Conservation (phyloP, 257 asterid species). For the Solanum sejunctum region DNA sequence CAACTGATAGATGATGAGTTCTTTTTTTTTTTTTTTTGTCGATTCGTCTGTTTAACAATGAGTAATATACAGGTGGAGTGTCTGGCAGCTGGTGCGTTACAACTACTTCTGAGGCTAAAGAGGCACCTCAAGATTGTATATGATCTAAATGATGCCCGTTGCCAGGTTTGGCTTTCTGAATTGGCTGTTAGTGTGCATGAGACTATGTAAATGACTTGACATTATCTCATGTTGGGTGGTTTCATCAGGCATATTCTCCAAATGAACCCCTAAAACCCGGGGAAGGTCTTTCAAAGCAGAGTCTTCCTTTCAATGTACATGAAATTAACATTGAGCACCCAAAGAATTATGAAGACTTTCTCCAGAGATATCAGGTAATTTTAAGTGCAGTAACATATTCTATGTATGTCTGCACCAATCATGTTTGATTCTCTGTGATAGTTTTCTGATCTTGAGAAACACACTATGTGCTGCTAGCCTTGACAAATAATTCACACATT, state of each 20-base stretch:
- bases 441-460: not conserved
- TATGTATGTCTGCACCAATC: not conserved
- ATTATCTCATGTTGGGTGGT: not conserved
- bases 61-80: constrained; percentile 50
- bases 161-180: constrained; percentile 50
- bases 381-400: not conserved
- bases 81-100: constrained; percentile 81
- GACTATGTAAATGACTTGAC: not conserved
- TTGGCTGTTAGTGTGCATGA: not conserved
- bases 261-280: constrained; percentile 71
- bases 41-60: constrained; percentile 1
- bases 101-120: constrained; percentile 83
- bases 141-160: constrained; percentile 72
- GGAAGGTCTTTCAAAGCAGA: constrained; percentile 60
- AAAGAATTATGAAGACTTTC: constrained; percentile 40
- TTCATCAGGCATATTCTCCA: constrained; percentile 66
- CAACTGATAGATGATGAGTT: not conserved
- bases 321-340: constrained; percentile 68
- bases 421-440: not conserved
- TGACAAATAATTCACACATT: not conserved
- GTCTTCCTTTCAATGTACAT: constrained; percentile 37
- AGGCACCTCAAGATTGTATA: constrained; percentile 88
- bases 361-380: constrained; percentile 77
- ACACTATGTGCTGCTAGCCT: not conserved
- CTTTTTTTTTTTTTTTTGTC: not conserved